Base-by-base conservation (phyloP, 2,329 filamentous ascomycete genomes). In the Keithomyces neogunnii region DNA sequence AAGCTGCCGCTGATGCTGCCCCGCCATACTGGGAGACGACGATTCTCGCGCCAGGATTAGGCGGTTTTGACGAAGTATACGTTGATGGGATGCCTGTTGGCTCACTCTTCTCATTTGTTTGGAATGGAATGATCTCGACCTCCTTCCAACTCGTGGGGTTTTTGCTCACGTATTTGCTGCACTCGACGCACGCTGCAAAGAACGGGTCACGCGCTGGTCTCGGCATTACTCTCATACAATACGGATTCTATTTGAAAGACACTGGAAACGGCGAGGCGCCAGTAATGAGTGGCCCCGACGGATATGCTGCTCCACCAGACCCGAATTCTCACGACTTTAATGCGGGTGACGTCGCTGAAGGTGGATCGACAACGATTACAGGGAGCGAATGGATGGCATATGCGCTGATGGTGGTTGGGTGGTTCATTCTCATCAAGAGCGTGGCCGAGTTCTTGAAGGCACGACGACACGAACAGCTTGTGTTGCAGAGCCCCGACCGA, bases 1-100 rank as follows among this genome's bases (percentile, higher is more conserved):
- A 97, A 81, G 93, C 93, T 13, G 93, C 93, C 3, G 92, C 92
- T 42, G 93, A 99, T 68, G 87, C 90, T 29, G 93, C 93, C 46
- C 93, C 93, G 1, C 93, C 93, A 0, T 99, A 99, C 70, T 99
- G 93, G 93, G 93, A 99, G 74, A 99, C 93, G 5, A 97, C 93
- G 0, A 96, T 99, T 57, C 80, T 99, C 48, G 92, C 91, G 0
- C 93, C 93, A 1, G 93, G 92, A 51, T 82, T 93, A 57, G 87
- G 87, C 49, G 88, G 87, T n/a, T 82, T 85, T 39, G 91, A 97
- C 64, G 93, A 99, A 68, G 92, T 99, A 46, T 99, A 93, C 63
- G 88, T 99, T 52, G 93, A 99, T 66, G 93, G 93, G 61, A 85
- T 99, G 64, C 90, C 95, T 3, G 93, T 95, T 49, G 89, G 89